Evolutionary conservation across 1,284 basidiomycete genomes (phyloP).

Genomic region (Meira nashicola): DNA sequence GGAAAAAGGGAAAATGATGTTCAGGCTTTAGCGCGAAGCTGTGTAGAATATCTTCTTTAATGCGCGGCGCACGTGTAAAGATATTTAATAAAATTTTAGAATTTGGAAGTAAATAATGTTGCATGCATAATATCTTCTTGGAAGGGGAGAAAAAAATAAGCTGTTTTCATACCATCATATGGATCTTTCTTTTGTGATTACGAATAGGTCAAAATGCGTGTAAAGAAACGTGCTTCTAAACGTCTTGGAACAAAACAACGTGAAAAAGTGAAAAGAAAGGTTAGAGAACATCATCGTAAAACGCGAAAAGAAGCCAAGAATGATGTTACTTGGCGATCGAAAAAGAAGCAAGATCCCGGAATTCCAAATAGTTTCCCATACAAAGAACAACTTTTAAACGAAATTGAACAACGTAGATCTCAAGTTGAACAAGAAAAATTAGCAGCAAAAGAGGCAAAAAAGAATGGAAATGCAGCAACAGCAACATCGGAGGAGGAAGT

Average conservation of each 20-base stretch:
- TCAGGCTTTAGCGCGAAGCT: too few relatives aligned
- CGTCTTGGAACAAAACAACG: conserved; percentile 43
- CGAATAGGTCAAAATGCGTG: too few relatives aligned
- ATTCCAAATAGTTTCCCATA: conserved; percentile 96
- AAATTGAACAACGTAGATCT: conserved; percentile 54
- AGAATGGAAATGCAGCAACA: conserved; percentile 1
- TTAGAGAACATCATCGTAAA: conserved; percentile 49
- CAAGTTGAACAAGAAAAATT: conserved; percentile 6
- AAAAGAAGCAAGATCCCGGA: conserved; percentile 76
- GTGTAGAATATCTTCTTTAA: too few relatives aligned
- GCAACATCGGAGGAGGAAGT: conserved; percentile 17
- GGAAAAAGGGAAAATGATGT: too few relatives aligned
- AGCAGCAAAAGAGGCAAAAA: conserved; percentile 17
- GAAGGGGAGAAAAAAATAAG: too few relatives aligned
- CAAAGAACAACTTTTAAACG: conserved; percentile 92
- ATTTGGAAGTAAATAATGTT: too few relatives aligned
- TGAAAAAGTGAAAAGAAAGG: conserved; percentile 49
- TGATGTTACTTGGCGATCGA: conserved; percentile 69
- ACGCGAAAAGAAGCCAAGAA: conserved; percentile 68
- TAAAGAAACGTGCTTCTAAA: conserved; percentile 30
- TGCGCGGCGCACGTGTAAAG: too few relatives aligned
- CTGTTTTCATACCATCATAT: too few relatives aligned
- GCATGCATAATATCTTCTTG: too few relatives aligned
- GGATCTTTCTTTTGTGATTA: too few relatives aligned
- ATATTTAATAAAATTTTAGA: too few relatives aligned